Evolutionary conservation across 371 early-diverging fungal genomes (phyloP).

Genomic region (Apophysomyces ossiformis): DNA sequence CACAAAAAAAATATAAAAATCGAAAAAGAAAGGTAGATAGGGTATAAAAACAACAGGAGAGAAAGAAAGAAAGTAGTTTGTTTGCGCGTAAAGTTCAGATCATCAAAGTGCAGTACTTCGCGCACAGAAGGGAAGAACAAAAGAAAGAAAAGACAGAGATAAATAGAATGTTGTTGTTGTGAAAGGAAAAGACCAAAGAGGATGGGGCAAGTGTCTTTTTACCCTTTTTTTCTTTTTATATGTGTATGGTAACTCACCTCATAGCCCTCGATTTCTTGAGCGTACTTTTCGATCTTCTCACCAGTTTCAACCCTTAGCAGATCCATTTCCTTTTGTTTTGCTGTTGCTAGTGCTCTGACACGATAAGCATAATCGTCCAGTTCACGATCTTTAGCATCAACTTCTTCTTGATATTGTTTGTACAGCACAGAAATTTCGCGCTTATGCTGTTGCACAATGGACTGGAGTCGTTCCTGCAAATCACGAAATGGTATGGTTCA

Average conservation of each 20-base stretch:
- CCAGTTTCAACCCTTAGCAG: slow-evolving; percentile 23
- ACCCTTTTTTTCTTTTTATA: slow-evolving; percentile 4
- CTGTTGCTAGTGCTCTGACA: slow-evolving; percentile 37
- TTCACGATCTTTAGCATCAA: slow-evolving; percentile 43
- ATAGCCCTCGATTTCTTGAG: slow-evolving; percentile 38
- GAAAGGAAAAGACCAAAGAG: slow-evolving; percentile 13
- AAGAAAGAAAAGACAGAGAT: slow-evolving; percentile 10
- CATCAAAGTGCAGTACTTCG: slow-evolving; percentile 37
- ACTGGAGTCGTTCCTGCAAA: slow-evolving; percentile 20
- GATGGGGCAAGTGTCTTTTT: slow-evolving; percentile 13
- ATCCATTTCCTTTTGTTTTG: slow-evolving; percentile 44
- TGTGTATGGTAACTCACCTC: slow-evolving; percentile 30
- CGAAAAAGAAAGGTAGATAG: slow-evolving; percentile 20
- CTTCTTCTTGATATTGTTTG: slow-evolving; percentile 39
- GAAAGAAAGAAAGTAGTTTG: slow-evolving; percentile 4
- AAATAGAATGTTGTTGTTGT: slow-evolving; percentile 9
- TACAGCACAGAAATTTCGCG: slow-evolving; percentile 40
- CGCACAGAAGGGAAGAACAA: slow-evolving; percentile 9
- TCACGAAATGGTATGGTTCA: neutral
- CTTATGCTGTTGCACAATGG: slow-evolving; percentile 39
- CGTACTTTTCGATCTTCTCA: slow-evolving; percentile 26
- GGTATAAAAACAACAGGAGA: slow-evolving; percentile 27
- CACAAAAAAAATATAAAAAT: slow-evolving; percentile 6
- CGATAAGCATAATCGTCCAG: slow-evolving; percentile 49
- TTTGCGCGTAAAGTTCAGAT: slow-evolving; percentile 24